Evolutionary conservation across 768 basidiomycete genomes (phyloP).

Genomic region (Amanita inopinata): DNA sequence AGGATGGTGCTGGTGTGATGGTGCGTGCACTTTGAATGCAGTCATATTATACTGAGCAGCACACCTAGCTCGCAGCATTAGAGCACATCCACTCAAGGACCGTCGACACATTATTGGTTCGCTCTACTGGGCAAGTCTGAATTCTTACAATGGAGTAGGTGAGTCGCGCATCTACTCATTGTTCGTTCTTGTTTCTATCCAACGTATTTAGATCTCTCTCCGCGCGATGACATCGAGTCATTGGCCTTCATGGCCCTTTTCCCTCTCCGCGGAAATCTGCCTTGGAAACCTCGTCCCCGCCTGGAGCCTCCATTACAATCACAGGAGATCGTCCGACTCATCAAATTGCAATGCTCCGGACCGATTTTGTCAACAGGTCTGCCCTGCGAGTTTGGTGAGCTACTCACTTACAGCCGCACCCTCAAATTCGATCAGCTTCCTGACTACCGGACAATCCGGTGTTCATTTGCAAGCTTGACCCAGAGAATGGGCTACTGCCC

Average conservation of each 20-base stretch:
- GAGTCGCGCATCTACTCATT: conserved; percentile 10
- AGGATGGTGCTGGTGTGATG: conserved; percentile 11
- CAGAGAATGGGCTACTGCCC: conserved; percentile 11
- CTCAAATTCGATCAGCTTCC: conserved; percentile 17
- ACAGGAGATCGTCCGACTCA: conserved; percentile 12
- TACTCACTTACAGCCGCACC: conserved; percentile 16
- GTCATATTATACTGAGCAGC: conserved; percentile 10
- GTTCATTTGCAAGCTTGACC: conserved; percentile 12
- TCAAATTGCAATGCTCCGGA: conserved; percentile 12
- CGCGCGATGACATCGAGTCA: conserved; percentile 48
- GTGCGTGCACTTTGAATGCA: conserved; percentile 15
- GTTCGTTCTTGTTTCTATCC: conserved; percentile 4
- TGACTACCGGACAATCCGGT: conserved; percentile 12
- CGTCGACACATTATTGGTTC: conserved; percentile 18
- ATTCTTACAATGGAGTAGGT: conserved; percentile 22
- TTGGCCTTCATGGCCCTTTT: conserved; percentile 46
- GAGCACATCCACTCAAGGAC: conserved; percentile 19
- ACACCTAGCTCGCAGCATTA: conserved; percentile 17
- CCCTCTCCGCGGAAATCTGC: conserved; percentile 39
- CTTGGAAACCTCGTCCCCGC: conserved; percentile 20
- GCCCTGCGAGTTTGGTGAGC: conserved; percentile 15
- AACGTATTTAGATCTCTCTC: conserved; percentile 15
- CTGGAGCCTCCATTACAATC: conserved; percentile 21
- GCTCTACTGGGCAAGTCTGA: conserved; percentile 22
- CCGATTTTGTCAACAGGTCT: conserved; percentile 13